A percentile compares a stretch with the other conserved stretches of the same genome.
phyloP scores from a whole-genome alignment of 306 rosid genomes.

The Cucumis cinereus region DNA sequence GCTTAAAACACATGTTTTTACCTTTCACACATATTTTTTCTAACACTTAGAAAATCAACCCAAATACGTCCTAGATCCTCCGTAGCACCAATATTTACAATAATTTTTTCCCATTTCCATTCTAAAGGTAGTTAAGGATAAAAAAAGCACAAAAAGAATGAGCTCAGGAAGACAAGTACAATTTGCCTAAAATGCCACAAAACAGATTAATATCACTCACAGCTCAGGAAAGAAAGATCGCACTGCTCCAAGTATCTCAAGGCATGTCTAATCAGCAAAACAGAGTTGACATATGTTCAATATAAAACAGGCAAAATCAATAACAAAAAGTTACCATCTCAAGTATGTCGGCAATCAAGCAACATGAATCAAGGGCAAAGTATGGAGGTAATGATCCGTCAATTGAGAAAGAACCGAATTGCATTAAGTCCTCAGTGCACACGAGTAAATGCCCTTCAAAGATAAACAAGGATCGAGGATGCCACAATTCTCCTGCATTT shows the following conservation, averaged over 20 bases:
- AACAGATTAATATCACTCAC: background rate
- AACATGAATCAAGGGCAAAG: constrained; percentile 55
- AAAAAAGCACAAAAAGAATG: background rate
- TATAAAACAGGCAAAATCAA: background rate
- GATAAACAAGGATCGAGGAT: constrained; percentile 68
- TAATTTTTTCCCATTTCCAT: background rate
- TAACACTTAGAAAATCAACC: too few species aligned
- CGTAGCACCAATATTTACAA: background rate
- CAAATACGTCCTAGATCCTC: background rate
- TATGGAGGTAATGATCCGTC: constrained; percentile 41
- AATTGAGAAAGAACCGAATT: constrained; percentile 39
- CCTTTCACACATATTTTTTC: too few species aligned
- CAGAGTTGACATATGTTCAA: background rate
- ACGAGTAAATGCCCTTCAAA: constrained; percentile 47
- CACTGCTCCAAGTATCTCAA: background rate
- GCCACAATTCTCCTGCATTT: constrained; percentile 51
- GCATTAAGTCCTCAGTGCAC: constrained; percentile 61
- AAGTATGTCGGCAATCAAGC: constrained; percentile 49
- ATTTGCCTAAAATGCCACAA: too few species aligned
- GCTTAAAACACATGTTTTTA: too few species aligned
- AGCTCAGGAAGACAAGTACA: background rate
- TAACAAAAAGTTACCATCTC: constrained; percentile 44
- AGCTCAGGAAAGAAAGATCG: background rate
- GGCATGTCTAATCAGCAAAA: background rate
- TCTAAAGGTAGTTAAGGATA: background rate